Base-by-base conservation (phyloP, 352 stramenopile species). In the Pythium aquatile region DNA sequence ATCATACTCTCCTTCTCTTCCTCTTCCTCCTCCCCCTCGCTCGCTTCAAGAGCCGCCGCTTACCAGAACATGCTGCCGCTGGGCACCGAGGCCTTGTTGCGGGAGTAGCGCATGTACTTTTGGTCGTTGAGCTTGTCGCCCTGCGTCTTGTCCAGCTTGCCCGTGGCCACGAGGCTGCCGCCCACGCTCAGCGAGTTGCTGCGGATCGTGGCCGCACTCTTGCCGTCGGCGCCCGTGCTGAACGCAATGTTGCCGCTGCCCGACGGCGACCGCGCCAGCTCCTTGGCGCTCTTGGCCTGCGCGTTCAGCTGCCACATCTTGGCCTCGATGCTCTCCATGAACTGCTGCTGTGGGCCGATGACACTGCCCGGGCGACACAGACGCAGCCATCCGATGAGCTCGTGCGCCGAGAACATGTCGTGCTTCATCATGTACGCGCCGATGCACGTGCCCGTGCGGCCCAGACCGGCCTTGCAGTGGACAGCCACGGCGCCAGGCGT, bases 371-470 rank as follows among this genome's bases (percentile, higher is more conserved):
- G 93, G 33, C 95, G 78, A 66, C 90, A 98, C 53, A 98, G 85
- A 35, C 95, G 79, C 68, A 98, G 88, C 88, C 90, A 98, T 1
- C 86, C 91, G 74, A 98, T 98, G 16, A 77, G 85, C 81, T 98
- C 93, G 16, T 83, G 82, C 16, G 94, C 96, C 4, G 92, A 97
- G 53, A 98, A 91, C 44, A 72, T 62, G 65, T 94, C 96, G 66
- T 98, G 93, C 76, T 98, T 98, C 94, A 99, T 99, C 40, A 98
- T 68, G 68, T 98, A 98, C 28, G 88, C 88, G n/a, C 86, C 94
- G 52, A 98, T 98, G 72, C 93, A 98, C 2, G 94, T 98, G 26
- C 96, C 96, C 1, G 96, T 98, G 29, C 96, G 75, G 7, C 94
- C 96, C 10, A 99, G 76, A 2, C 96, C 96, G 30, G 96, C 96